Evolutionary conservation across 176 grass and related monocot species (phyloP), one percentile per base, ranked within the genome.

Genomic region (Lolium rigidum): DNA sequence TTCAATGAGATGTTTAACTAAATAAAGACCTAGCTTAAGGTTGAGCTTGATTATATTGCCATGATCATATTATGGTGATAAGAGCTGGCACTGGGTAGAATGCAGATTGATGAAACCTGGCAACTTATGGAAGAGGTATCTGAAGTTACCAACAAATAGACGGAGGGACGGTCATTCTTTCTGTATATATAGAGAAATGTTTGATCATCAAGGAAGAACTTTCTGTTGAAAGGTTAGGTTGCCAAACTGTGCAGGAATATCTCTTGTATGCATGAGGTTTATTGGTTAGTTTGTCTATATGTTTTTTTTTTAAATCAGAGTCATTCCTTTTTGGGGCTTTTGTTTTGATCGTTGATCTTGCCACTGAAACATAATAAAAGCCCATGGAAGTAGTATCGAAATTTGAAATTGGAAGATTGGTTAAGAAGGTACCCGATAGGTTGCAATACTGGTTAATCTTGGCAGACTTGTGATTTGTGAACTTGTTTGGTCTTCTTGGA

Each of bases 91-190:
- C 6, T 22, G 28, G 26, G 48, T 28, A 38, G 2, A 15, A 74
- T 67, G 75, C 13, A 0, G 3, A 26, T 82, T 77, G 28, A 61
- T 49, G 83, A 77, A 57, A 77, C 2, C 52, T 43, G 25, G 18
- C 9, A 78, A 55, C 80, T 70, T 57, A 50, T 3, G 26, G 39
- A 88, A 83, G 43, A 54, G 6, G 25, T 70, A 83, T 70, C 51
- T 41, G 20, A 79, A 70, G 20, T 15, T 88, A 20, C 48, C 39
- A 38, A 51, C 2, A 10, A 59, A 26, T 70, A 24, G 20, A 70
- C 20, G 62, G 48, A 31, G 20, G 25, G 24, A 18, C 0, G 67
- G 12, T 31, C 46, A 74, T 17, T 76, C 17, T 20, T 82, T 78
- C 6, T 56, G 26, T 79, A 10, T 50, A 14, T 61, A 35, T 73